Evolutionary conservation across 2,329 filamentous ascomycete genomes (phyloP).

Genomic region (Colletotrichum horii): DNA sequence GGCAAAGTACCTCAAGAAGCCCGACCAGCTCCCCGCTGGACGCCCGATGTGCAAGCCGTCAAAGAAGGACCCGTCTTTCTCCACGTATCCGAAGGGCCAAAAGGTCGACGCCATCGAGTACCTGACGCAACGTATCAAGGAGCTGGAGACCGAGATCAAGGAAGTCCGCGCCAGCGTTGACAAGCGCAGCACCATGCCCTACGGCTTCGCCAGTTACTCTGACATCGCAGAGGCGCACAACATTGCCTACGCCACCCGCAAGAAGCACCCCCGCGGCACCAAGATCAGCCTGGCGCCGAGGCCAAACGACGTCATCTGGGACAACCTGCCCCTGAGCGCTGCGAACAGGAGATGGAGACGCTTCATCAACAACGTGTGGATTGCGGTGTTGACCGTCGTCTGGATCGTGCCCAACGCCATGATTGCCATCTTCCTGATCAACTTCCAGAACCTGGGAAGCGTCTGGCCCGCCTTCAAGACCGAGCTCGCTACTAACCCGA

Average conservation of each 20-base stretch:
- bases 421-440: slow-evolving; percentile 92
- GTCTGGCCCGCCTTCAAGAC: slow-evolving; percentile 79
- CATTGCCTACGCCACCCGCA: slow-evolving; percentile 81
- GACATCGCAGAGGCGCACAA: slow-evolving; percentile 86
- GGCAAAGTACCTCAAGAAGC: slow-evolving; percentile 90
- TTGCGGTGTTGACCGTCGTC: slow-evolving; percentile 76
- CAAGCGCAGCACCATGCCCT: slow-evolving; percentile 85
- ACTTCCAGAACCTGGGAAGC: slow-evolving; percentile 78
- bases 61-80: slow-evolving; percentile 76
- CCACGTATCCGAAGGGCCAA: slow-evolving; percentile 67
- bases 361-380: slow-evolving; percentile 84
- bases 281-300: slow-evolving; percentile 80
- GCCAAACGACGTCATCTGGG: slow-evolving; percentile 95
- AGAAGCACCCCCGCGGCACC: slow-evolving; percentile 80
- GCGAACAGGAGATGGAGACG: slow-evolving; percentile 73
- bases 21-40: slow-evolving; percentile 75
- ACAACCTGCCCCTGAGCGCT: slow-evolving; percentile 80
- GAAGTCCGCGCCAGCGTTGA: slow-evolving; percentile 83
- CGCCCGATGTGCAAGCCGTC: slow-evolving; percentile 82
- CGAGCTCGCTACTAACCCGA: slow-evolving; percentile 66
- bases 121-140: slow-evolving; percentile 81
- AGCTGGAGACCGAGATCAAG: slow-evolving; percentile 83
- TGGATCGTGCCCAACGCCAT: slow-evolving; percentile 94
- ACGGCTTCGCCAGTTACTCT: slow-evolving; percentile 93
- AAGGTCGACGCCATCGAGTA: slow-evolving; percentile 96